Percentiles rank a stretch among this genome's conserved stretches.
phyloP scores from a whole-genome alignment of 169 alveolate genomes.

The Fabrea salina region DNA sequence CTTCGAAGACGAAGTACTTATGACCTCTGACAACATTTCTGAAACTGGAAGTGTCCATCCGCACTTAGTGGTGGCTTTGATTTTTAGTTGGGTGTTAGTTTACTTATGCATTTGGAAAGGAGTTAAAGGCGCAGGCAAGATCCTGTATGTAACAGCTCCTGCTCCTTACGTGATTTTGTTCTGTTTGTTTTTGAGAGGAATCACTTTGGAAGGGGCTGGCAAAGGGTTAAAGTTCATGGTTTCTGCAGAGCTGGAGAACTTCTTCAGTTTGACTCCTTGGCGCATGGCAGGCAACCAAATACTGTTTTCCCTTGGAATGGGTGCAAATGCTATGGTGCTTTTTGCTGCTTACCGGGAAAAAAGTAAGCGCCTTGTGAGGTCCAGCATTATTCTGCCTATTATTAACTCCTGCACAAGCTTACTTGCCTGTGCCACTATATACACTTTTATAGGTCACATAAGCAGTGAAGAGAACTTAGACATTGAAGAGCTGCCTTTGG shows the following conservation, averaged over 20 bases:
- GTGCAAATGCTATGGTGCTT: too few species aligned
- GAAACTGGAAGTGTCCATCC: slow-evolving; percentile 3
- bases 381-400: neutral
- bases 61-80: neutral
- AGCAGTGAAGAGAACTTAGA: neutral
- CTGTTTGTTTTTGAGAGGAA: neutral
- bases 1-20: slow-evolving; percentile 15
- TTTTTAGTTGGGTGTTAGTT: slow-evolving; percentile 23
- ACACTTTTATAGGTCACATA: neutral
- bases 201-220: neutral
- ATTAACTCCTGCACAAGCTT: neutral
- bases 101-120: slow-evolving; percentile 29
- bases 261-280: neutral
- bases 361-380: neutral
- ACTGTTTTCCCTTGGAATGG: too few species aligned
- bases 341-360: neutral
- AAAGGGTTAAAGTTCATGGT: neutral
- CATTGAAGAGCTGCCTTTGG: neutral
- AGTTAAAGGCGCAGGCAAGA: slow-evolving; percentile 14
- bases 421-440: neutral
- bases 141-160: slow-evolving; percentile 36
- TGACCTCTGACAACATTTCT: neutral
- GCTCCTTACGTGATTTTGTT: slow-evolving; percentile 1
- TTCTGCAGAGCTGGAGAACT: neutral
- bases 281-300: too few species aligned